phyloP scores from a whole-genome alignment of 257 asterid genomes.

The Nicotiana benthamiana region DNA sequence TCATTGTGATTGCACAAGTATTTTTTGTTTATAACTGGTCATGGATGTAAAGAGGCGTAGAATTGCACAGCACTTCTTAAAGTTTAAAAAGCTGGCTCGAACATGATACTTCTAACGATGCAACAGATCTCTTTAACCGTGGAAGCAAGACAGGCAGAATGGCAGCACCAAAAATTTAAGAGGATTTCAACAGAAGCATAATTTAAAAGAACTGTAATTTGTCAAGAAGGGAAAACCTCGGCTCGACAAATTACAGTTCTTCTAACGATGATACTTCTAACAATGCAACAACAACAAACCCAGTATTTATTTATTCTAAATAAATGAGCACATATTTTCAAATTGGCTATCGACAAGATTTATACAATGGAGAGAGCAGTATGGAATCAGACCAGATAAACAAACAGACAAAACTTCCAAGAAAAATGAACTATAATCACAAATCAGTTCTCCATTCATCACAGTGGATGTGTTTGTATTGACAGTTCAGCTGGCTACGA shows the following conservation, averaged over 20 bases:
- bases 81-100: background rate
- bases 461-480: background rate
- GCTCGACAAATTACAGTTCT: too few species aligned
- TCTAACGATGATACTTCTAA: too few species aligned
- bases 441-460: background rate
- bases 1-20: background rate
- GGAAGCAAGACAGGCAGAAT: background rate
- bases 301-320: background rate
- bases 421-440: background rate
- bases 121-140: background rate
- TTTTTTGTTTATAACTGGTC: background rate
- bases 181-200: background rate
- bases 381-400: background rate
- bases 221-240: background rate
- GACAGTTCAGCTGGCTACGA: background rate
- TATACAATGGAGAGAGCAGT: background rate
- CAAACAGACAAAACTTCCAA: background rate
- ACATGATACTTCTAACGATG: background rate
- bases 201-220: background rate
- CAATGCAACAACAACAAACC: too few species aligned
- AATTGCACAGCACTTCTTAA: background rate
- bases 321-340: background rate
- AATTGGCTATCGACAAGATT: background rate
- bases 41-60: background rate
- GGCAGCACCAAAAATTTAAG: background rate